Evolutionary conservation across 768 basidiomycete genomes (phyloP), one percentile per base, ranked within the genome.

Genomic region (Psilocybe tampanensis): DNA sequence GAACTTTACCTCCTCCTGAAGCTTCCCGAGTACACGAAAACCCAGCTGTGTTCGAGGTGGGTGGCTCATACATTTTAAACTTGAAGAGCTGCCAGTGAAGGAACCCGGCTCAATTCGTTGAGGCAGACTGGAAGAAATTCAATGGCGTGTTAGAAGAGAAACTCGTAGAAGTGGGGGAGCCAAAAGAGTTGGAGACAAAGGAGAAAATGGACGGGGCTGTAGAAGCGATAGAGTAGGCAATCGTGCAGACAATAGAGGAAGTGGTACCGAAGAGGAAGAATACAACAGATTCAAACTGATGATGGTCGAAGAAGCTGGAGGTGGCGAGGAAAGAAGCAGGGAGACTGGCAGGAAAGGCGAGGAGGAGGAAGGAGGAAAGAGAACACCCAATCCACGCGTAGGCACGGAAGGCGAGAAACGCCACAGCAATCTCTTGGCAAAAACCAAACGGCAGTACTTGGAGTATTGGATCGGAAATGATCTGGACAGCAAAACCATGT

Each of bases 101-200:
- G n/a, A n/a, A n/a, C n/a, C n/a, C n/a, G n/a, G n/a, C n/a, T n/a
- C n/a, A n/a, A n/a, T n/a, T n/a, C n/a, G n/a, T n/a, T n/a, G 29
- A 43, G 9, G 61, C 66, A 0, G 67, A 75, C 55, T 77, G 75
- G 76, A 52, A 66, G 0, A 52, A 60, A 0, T 74, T 76, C 54
- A 42, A 60, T 1, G 50, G 62, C 2, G 42, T 13, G 2, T 63
- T 79, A 0, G 33, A n/a, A 7, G 22, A n/a, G 11, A 23, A 57
- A 15, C 36, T 34, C 0, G 49, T 3, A 15, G 12, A 41, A 19
- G 45, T 48, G 2, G 23, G 43, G 48, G 17, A 8, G 2, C 29
- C 26, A 1, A 15, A 2, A 11, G 15, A 24, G 33, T 29, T 63
- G 0, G 22, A 18, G 3, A 61, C 47, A 1, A 45, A 41, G 13